Conservation (phyloP, 176 grass and related monocot species). For the Raddia distichophylla region DNA sequence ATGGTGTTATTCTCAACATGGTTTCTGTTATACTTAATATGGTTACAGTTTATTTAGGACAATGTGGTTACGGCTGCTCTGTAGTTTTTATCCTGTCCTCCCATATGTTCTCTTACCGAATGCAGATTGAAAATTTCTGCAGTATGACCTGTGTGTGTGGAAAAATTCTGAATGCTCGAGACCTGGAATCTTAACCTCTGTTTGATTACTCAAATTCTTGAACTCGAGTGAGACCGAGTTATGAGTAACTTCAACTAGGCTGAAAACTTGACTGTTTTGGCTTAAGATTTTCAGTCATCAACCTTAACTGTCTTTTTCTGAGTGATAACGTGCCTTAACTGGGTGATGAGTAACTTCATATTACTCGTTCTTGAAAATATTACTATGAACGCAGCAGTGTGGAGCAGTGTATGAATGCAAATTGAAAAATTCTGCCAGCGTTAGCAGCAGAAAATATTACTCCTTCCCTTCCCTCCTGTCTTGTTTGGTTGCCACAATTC, state of each 20-base stretch:
- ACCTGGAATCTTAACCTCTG: too few species aligned
- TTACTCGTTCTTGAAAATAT: too few species aligned
- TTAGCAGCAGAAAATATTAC: too few species aligned
- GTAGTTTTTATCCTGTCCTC: not conserved
- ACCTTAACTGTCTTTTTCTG: too few species aligned
- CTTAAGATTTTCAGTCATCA: not conserved
- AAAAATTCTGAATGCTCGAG: not conserved
- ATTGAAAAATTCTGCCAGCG: too few species aligned
- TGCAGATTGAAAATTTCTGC: not conserved
- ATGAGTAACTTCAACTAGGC: not conserved
- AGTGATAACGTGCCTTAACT: too few species aligned
- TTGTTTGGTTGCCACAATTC: too few species aligned
- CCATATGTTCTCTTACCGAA: not conserved
- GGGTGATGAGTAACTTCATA: not conserved
- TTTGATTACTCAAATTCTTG: not conserved
- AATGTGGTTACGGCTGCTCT: not conserved
- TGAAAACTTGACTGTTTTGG: not conserved
- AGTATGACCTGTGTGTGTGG: not conserved
- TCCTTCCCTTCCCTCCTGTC: too few species aligned
- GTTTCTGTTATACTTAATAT: not conserved
- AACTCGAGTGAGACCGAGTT: too few species aligned
- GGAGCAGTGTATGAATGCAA: too few species aligned
- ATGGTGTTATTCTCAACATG: not conserved
- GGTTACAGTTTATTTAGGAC: too few species aligned
- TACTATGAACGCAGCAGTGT: too few species aligned